A percentile compares a stretch with the other conserved stretches of the same genome.
Conservation (phyloP, 768 basidiomycete species). For the Cystofilobasidium macerans region DNA sequence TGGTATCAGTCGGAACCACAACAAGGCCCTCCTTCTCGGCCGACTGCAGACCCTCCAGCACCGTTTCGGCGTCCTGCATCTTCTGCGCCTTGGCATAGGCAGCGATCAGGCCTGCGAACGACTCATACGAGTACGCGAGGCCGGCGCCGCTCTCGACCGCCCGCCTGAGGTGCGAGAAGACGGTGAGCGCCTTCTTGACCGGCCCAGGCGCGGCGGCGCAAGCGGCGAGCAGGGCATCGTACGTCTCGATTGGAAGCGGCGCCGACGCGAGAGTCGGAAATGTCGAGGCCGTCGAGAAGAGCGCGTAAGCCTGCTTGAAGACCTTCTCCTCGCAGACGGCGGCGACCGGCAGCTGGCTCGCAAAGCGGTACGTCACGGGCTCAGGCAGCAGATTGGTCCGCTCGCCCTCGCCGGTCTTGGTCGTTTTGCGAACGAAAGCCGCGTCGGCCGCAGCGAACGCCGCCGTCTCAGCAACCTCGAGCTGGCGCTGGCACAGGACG, state of each 20-base stretch:
- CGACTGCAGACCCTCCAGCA: constrained; percentile 52
- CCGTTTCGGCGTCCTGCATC: constrained; percentile 46
- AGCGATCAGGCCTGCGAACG: constrained; percentile 51
- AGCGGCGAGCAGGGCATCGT: constrained; percentile 50
- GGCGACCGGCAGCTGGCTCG: constrained; percentile 33
- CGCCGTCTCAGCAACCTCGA: constrained; percentile 44
- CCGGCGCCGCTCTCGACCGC: constrained; percentile 24
- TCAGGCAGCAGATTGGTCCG: constrained; percentile 10
- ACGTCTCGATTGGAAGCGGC: constrained; percentile 41
- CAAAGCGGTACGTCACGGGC: constrained; percentile 6
- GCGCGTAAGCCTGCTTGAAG: constrained; percentile 55
- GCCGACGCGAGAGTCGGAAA: constrained; percentile 35
- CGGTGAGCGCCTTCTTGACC: constrained; percentile 43
- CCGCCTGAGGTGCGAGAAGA: constrained; percentile 56
- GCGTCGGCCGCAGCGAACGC: constrained; percentile 6
- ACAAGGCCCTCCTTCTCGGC: constrained; percentile 18
- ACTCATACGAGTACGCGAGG: constrained; percentile 16
- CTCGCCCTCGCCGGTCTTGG: background rate
- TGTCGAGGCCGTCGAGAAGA: constrained; percentile 55
- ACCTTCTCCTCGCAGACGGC: constrained; percentile 55
- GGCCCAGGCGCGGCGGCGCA: constrained; percentile 52
- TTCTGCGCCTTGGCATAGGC: constrained; percentile 50
- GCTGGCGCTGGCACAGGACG: constrained; percentile 56
- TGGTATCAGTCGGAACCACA: background rate
- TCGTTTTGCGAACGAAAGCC: background rate